Conservation (phyloP, 768 basidiomycete genomes). For the Trametes coccinea region DNA sequence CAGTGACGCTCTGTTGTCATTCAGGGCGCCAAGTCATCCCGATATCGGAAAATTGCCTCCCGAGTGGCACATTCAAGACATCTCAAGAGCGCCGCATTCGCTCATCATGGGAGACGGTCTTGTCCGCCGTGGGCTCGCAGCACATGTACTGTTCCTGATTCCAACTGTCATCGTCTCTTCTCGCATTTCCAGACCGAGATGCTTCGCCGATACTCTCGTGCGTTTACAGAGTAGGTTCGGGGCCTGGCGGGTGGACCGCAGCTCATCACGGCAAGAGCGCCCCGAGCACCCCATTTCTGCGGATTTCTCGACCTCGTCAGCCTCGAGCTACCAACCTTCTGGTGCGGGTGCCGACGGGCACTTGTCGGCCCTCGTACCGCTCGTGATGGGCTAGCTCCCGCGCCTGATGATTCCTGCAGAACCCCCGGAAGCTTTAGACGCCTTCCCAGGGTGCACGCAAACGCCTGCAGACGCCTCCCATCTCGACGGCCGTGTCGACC, state of each 20-base stretch:
- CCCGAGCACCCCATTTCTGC: slow-evolving; percentile 1
- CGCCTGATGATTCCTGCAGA: background rate
- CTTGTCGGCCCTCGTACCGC: slow-evolving; percentile 6
- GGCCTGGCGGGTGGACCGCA: background rate
- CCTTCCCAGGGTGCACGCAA: background rate
- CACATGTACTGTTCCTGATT: slow-evolving; percentile 17
- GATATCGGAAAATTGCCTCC: slow-evolving; percentile 1
- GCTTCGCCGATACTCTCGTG: background rate
- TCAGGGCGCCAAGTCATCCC: background rate
- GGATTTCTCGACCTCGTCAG: background rate
- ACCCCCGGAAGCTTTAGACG: background rate
- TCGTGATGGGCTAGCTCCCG: background rate
- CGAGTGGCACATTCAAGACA: background rate
- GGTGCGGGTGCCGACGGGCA: slow-evolving; percentile 15
- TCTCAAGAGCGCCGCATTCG: background rate
- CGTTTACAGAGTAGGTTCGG: background rate
- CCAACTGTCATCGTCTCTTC: background rate
- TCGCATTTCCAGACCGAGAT: slow-evolving; percentile 6
- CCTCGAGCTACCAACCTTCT: slow-evolving; percentile 20
- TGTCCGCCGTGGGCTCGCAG: slow-evolving; percentile 16
- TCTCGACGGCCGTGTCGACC: background rate
- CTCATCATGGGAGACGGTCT: slow-evolving; percentile 4
- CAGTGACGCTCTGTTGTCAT: background rate
- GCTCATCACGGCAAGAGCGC: slow-evolving; percentile 14
- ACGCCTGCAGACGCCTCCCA: background rate